phyloP scores from a whole-genome alignment of 2,329 filamentous ascomycete genomes.

The Dothistroma septosporum region DNA sequence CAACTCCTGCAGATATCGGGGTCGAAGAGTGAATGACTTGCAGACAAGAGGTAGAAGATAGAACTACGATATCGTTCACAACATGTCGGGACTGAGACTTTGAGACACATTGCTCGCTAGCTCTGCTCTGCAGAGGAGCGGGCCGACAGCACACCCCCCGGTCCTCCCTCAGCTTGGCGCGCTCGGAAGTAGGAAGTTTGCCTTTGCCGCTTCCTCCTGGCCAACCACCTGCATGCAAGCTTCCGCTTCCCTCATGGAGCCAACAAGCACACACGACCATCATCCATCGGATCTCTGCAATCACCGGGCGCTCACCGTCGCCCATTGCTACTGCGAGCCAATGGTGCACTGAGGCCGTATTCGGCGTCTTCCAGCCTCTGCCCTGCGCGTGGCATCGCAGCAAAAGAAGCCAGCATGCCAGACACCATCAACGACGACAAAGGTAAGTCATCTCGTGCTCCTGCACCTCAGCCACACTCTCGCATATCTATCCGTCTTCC shows the following conservation, averaged over 20 bases:
- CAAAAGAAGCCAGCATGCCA: background rate
- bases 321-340: background rate
- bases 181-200: background rate
- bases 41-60: too few species aligned
- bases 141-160: background rate
- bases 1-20: too few species aligned
- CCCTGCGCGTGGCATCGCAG: background rate
- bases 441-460: conserved; percentile 10
- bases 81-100: too few species aligned
- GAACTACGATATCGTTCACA: too few species aligned
- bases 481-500: conserved; percentile 4
- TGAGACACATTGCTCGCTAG: too few species aligned
- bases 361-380: background rate
- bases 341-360: background rate
- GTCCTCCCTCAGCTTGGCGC: too few species aligned
- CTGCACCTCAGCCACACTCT: conserved; percentile 4
- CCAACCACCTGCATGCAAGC: background rate
- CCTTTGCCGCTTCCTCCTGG: background rate
- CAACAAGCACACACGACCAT: background rate
- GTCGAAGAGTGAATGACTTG: too few species aligned
- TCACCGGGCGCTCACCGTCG: background rate
- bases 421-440: background rate
- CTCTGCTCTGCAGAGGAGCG: too few species aligned
- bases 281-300: background rate
- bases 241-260: background rate